Evolutionary conservation across 139 green algal genomes (phyloP), one percentile per base, ranked within the genome.

Genomic region (Edaphochlamys debaryana): DNA sequence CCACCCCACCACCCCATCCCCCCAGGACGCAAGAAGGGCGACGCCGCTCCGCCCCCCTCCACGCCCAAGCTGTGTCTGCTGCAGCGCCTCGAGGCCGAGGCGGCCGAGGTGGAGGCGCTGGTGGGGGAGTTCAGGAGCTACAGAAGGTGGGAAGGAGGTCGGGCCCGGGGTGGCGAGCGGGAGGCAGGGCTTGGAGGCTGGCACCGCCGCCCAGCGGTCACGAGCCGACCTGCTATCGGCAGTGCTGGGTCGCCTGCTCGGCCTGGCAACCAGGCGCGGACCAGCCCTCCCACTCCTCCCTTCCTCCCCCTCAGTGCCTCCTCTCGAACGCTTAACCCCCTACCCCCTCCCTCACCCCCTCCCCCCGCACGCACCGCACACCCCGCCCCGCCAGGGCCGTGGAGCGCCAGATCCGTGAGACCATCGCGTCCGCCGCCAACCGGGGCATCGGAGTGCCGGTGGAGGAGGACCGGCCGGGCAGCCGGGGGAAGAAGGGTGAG

Each of bases 321-420:
- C n/a, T n/a, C n/a, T n/a, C n/a, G n/a, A n/a, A n/a, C n/a, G n/a
- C n/a, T n/a, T n/a, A n/a, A n/a, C n/a, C n/a, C n/a, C n/a, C n/a
- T n/a, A n/a, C n/a, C n/a, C n/a, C n/a, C n/a, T n/a, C n/a, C n/a
- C n/a, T n/a, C n/a, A n/a, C n/a, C n/a, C n/a, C n/a, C n/a, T n/a
- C n/a, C n/a, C n/a, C n/a, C n/a, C n/a, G n/a, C n/a, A n/a, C n/a
- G n/a, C n/a, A n/a, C n/a, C n/a, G n/a, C n/a, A n/a, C n/a, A n/a
- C n/a, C n/a, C n/a, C n/a, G n/a, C n/a, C n/a, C n/a, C 66, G 40
- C 52, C 52, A 73, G 86, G n/a, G 70, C 38, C 36, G 80, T 81
- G 48, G 86, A 90, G 81, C 86, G 86, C 70, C 54, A 75, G 22
- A 87, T 90, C 25, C 81, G 82, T 2, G 86, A 90, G 45, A 42